A percentile compares a stretch with the other conserved stretches of the same genome.
Conservation (phyloP, 2,329 filamentous ascomycete genomes). For the Alternaria dauci region DNA sequence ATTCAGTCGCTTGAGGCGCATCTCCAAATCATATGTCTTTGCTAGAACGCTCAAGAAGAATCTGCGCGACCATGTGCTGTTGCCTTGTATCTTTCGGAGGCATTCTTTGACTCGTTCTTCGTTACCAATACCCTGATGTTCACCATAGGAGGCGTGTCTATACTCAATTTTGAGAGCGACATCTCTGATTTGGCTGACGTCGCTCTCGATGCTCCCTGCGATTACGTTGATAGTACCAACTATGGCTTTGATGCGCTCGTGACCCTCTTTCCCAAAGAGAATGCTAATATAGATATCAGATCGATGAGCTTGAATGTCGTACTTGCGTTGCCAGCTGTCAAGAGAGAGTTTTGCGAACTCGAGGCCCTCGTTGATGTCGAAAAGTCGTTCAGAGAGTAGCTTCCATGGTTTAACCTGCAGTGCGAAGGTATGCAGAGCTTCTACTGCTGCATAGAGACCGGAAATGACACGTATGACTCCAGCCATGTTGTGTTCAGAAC, state of each 20-base stretch:
- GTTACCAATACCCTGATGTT: slow-evolving; percentile 10
- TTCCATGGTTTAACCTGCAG: slow-evolving; percentile 29
- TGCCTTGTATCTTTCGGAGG: slow-evolving; percentile 26
- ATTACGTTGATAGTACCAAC: slow-evolving; percentile 26
- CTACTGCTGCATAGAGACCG: slow-evolving; percentile 26
- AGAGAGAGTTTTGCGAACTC: slow-evolving; percentile 29
- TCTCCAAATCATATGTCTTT: slow-evolving; percentile 29
- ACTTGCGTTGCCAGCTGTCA: slow-evolving; percentile 36
- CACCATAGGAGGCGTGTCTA: slow-evolving; percentile 3
- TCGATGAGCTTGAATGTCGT: slow-evolving; percentile 29
- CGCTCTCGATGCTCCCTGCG: slow-evolving; percentile 18
- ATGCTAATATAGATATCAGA: slow-evolving; percentile 31
- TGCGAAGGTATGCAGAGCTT: slow-evolving; percentile 29
- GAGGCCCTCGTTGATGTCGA: slow-evolving; percentile 35
- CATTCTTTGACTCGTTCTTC: slow-evolving; percentile 29
- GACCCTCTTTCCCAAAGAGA: slow-evolving; percentile 34
- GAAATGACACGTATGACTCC: slow-evolving; percentile 31
- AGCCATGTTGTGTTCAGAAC: slow-evolving; percentile 21
- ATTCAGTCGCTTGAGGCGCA: slow-evolving; percentile 27
- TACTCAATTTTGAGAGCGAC: slow-evolving; percentile 24
- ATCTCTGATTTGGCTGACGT: slow-evolving; percentile 30
- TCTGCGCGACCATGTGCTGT: slow-evolving; percentile 30
- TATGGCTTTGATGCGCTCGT: slow-evolving; percentile 25
- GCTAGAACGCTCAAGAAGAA: slow-evolving; percentile 30
- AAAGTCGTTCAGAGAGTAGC: slow-evolving; percentile 30